These are phyloP conservation scores for Pilasporangium apinafurcum DNA, from an alignment of 352 stramenopile species.

Conservation along the genomic window DNA sequence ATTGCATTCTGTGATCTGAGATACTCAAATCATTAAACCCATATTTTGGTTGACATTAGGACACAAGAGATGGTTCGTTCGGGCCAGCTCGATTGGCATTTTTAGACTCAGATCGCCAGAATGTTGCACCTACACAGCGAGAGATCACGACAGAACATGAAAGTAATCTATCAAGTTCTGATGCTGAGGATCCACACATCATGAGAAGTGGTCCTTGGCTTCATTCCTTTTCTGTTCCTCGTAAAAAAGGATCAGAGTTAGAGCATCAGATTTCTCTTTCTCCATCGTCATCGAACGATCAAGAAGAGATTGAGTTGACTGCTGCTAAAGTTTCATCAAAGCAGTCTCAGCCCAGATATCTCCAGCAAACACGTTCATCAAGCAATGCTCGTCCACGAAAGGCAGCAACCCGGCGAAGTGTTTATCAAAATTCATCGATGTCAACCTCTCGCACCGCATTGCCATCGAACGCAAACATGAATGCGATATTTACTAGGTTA, in stretches of 20 bases:
- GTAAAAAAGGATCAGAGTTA: slow-evolving; percentile 17
- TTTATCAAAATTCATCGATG: slow-evolving; percentile 13
- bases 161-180: neutral
- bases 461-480: slow-evolving; percentile 8
- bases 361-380: slow-evolving; percentile 42
- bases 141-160: slow-evolving; percentile 4
- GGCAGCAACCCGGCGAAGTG: neutral
- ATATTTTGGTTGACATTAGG: neutral
- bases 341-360: slow-evolving; percentile 31
- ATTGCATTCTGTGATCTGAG: too few species aligned
- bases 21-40: neutral
- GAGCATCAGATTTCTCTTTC: slow-evolving; percentile 24
- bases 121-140: too few species aligned
- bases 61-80: neutral
- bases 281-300: slow-evolving; percentile 19
- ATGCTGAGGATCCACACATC: neutral
- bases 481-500: slow-evolving; percentile 10
- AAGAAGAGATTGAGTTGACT: slow-evolving; percentile 35
- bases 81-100: too few species aligned
- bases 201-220: slow-evolving; percentile 6
- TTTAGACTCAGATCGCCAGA: too few species aligned
- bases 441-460: slow-evolving; percentile 16
- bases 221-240: slow-evolving; percentile 36
- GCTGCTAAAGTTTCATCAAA: slow-evolving; percentile 7
- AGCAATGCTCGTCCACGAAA: slow-evolving; percentile 42